Evolutionary conservation across 805 yeast species (phyloP).

Genomic region (Ogataea populi-albae): DNA sequence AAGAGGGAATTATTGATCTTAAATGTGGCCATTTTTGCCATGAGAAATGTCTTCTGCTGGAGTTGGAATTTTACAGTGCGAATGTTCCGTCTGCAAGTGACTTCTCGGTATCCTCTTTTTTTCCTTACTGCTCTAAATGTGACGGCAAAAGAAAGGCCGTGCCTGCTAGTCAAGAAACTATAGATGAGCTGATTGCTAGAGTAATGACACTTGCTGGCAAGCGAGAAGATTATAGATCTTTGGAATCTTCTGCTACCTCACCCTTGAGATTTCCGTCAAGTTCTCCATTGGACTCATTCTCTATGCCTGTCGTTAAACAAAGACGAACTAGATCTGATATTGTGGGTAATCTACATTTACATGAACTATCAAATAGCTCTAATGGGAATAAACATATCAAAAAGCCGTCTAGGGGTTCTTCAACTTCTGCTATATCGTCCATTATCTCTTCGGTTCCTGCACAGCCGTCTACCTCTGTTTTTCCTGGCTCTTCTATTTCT

Average conservation of each 20-base stretch:
- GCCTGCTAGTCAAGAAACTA: conserved; percentile 20
- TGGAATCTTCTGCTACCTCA: conserved; percentile 4
- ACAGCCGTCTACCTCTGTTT: conserved; percentile 12
- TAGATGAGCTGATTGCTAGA: conserved; percentile 20
- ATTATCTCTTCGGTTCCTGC: conserved; percentile 32
- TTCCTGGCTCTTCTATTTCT: conserved; percentile 3
- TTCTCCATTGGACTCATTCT: not conserved
- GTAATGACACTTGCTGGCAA: conserved; percentile 12
- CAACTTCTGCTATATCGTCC: conserved; percentile 32
- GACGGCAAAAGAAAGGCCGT: conserved; percentile 14
- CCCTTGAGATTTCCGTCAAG: not conserved
- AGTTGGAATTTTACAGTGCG: conserved; percentile 29
- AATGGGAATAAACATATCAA: conserved; percentile 18
- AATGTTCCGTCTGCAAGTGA: conserved; percentile 4
- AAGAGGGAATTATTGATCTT: conserved; percentile 42
- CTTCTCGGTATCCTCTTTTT: conserved; percentile 11
- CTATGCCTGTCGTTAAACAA: conserved; percentile 6
- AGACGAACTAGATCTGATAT: conserved; percentile 4
- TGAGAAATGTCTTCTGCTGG: conserved; percentile 52
- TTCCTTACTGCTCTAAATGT: conserved; percentile 30
- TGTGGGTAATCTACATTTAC: not conserved
- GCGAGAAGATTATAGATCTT: conserved; percentile 6
- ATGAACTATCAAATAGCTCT: not conserved
- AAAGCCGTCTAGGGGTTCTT: conserved; percentile 35
- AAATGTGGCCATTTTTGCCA: conserved; percentile 57